Conservation (phyloP, 768 basidiomycete genomes). For the Termitomyces sp. region DNA sequence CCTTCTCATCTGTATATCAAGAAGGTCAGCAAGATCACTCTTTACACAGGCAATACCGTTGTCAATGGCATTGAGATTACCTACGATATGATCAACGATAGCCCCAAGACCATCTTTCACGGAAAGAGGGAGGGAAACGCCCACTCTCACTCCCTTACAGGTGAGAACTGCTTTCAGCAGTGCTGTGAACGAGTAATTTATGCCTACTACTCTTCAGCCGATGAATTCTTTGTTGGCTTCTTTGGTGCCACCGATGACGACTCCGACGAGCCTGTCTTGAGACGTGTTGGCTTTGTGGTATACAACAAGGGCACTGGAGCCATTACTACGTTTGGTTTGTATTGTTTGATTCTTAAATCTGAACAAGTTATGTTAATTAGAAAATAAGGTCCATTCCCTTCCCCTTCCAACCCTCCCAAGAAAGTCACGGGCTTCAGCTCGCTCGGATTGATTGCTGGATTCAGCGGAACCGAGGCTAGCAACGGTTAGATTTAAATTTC, state of each 20-base stretch:
- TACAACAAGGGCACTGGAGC: neutral
- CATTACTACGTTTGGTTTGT: neutral
- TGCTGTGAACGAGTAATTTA: neutral
- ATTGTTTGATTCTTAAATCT: neutral
- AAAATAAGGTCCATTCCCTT: neutral
- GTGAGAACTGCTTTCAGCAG: neutral
- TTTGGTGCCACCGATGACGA: neutral
- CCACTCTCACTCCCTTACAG: neutral
- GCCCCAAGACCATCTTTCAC: neutral
- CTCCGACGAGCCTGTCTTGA: neutral
- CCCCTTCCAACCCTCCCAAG: neutral
- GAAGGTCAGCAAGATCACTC: neutral
- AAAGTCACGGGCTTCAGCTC: constrained; percentile 1
- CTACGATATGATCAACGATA: neutral
- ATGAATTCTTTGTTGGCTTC: constrained; percentile 5
- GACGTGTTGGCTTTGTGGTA: constrained; percentile 4
- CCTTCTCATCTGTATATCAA: neutral
- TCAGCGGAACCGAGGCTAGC: neutral
- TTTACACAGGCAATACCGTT: neutral
- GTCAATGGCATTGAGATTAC: neutral
- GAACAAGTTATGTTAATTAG: neutral
- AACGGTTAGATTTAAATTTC: neutral
- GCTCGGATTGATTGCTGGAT: constrained; percentile 2
- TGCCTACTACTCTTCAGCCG: neutral
- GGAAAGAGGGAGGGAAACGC: neutral